A percentile compares a stretch with the other conserved stretches of the same genome.
Conservation (phyloP, 2,329 filamentous ascomycete genomes). For the Tolypocladium paradoxum region DNA sequence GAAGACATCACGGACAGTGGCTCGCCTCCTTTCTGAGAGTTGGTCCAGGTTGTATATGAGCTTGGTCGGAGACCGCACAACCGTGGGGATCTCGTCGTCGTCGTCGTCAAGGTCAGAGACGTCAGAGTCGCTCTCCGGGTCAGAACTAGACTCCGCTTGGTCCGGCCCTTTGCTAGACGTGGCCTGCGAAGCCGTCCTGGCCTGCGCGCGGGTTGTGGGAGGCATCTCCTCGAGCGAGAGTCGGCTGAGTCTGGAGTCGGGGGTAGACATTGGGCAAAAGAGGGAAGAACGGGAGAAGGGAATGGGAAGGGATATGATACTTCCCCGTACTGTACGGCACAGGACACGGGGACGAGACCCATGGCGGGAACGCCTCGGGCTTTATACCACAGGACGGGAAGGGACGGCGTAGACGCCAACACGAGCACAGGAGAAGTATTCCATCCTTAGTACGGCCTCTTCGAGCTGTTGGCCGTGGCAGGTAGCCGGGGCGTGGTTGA, state of each 20-base stretch:
- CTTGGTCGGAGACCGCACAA: conserved; percentile 27
- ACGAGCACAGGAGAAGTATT: background rate
- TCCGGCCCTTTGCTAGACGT: background rate
- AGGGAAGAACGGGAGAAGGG: background rate
- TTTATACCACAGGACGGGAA: background rate
- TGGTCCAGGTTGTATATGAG: conserved; percentile 30
- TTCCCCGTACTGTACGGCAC: background rate
- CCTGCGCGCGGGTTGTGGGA: conserved; percentile 10
- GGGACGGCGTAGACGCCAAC: background rate
- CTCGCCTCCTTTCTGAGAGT: conserved; percentile 25
- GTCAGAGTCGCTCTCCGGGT: conserved; percentile 15
- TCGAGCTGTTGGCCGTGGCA: background rate
- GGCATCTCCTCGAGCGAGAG: conserved; percentile 20
- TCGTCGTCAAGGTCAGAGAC: conserved; percentile 24
- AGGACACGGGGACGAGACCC: background rate
- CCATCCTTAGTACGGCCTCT: background rate
- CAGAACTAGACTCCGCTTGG: conserved; percentile 15
- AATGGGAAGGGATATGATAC: background rate
- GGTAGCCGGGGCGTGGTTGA: background rate
- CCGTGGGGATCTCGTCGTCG: conserved; percentile 16
- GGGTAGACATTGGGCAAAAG: conserved; percentile 13
- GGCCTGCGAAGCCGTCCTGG: conserved; percentile 5
- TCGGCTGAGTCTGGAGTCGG: conserved; percentile 14
- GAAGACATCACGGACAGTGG: conserved; percentile 32
- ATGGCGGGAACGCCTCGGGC: background rate